Base-by-base conservation (phyloP, 2,329 filamentous ascomycete genomes). In the Tolypocladium paradoxum region DNA sequence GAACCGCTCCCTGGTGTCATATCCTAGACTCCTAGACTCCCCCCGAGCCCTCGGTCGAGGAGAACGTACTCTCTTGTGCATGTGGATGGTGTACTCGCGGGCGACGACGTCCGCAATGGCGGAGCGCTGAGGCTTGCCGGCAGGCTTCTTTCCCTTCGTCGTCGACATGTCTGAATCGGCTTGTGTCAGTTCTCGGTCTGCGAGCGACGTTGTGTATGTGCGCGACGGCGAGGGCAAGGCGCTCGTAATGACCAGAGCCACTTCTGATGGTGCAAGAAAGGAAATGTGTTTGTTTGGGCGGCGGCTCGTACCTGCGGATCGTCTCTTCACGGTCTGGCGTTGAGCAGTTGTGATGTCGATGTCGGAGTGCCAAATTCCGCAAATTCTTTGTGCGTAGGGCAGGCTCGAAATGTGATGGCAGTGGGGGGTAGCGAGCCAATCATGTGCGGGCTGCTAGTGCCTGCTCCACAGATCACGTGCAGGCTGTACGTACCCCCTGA, bases 51-150 rank as follows among this genome's bases (percentile, higher is more conserved):
- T 54, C 53, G 50, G 35, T 49, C 49, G 57, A 52, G 40, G 47
- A n/a, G 18, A 58, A 71, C 69, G 55, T 71, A 72, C 69, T 62
- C 92, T 88, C 88, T 96, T 97, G 89, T 99, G 93, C 69, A 99
- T 81, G 85, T 99, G 92, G 81, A 99, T 97, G 77, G 93, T 99
- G 86, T 99, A 99, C 83, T 99, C 95, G 84, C 93, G 90, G 70
- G 93, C 87, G 76, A 99, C 92, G 73, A 99, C 95, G 79, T 99
- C 92, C 77, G 90, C 86, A 77, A 99, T 96, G 81, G 95, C 95
- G 77, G 90, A 96, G 74, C 91, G 89, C 77, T 82, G 71, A 61
- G 63, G 58, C 65, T 68, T 70, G 61, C 66, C 67, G 55, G 67
- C 59, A 60, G 67, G 62, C 67, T 70, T 71, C 68, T 70, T 63